Conservation (phyloP, 352 stramenopile genomes). For the Globisporangium parvum region DNA sequence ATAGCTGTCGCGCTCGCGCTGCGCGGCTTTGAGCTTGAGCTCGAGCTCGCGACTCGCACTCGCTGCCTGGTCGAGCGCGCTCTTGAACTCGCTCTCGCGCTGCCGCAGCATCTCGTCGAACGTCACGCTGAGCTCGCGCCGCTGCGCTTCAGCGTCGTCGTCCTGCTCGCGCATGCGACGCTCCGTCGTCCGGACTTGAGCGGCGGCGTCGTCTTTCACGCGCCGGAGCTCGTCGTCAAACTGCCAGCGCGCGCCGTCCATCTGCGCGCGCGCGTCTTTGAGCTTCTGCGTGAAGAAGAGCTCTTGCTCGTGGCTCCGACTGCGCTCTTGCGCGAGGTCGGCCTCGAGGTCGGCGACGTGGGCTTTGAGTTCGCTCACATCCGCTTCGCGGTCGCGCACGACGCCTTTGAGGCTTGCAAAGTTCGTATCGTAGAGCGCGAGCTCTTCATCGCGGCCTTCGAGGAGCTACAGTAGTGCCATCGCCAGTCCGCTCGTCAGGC, state of each 20-base stretch:
- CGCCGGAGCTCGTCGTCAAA: constrained; percentile 71
- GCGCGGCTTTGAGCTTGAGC: constrained; percentile 42
- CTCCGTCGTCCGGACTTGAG: constrained; percentile 37
- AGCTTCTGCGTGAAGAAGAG: constrained; percentile 61
- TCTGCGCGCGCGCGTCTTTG: constrained; percentile 61
- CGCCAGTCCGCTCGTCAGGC: background rate
- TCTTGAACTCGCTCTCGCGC: constrained; percentile 56
- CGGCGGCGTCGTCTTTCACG: constrained; percentile 48
- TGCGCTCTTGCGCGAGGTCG: constrained; percentile 44
- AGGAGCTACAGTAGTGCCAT: constrained; percentile 31
- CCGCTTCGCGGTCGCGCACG: constrained; percentile 64
- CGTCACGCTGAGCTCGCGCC: constrained; percentile 60
- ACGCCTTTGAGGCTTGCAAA: constrained; percentile 73
- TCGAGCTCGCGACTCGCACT: constrained; percentile 47
- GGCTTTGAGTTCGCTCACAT: constrained; percentile 61
- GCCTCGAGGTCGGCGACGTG: constrained; percentile 44
- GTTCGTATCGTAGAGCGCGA: constrained; percentile 83
- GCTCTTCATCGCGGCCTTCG: constrained; percentile 87
- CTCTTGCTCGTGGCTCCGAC: constrained; percentile 40
- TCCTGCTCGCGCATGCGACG: constrained; percentile 63
- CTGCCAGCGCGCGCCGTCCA: constrained; percentile 66
- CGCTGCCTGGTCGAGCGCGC: constrained; percentile 33
- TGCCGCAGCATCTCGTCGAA: constrained; percentile 77
- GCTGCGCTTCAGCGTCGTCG: constrained; percentile 69
- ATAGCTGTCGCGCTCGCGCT: constrained; percentile 35